Base-by-base conservation (phyloP, 1,284 basidiomycete genomes). In the Tremellales sp. region DNA sequence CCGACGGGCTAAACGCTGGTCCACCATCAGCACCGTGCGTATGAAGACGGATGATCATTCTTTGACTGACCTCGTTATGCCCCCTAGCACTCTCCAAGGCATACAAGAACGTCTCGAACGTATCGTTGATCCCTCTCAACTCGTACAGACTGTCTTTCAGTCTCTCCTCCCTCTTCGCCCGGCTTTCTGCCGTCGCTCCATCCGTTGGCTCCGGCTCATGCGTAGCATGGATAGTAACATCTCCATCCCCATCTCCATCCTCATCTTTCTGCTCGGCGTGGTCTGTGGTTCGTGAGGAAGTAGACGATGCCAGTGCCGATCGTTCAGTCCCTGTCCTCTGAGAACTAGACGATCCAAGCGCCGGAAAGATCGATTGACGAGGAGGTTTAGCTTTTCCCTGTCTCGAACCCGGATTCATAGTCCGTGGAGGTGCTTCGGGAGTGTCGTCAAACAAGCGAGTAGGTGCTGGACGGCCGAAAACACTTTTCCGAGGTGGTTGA, bases 101-200 rank as follows among this genome's bases (percentile, higher is more conserved):
- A 3, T 46, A 51, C n/a, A 72, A 43, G 26, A 73, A 69, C 41
- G 60, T 60, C 4, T 72, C 69, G 55, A 75, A 73, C 12, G 70
- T 67, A 31, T 65, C 58, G 49, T 74, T 74, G 60, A 75, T 70
- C 58, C 60, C 54, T 19, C 61, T 51, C 46, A 75, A 51, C 55
- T 74, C 71, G 41, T 64, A 69, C 21, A 75, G 52, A 11, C 64
- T 62, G 31, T 64, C 69, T n/a, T 64, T 46, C 24, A 75, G 57
- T 31, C 55, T 55, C 13, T 62, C 60, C 10, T 68, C 65, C 40
- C 61, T 53, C 24, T 56, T 56, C n/a, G 17, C 50, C 2, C 35
- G 37, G 23, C 24, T 44, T 40, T 33, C 45, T 15, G 15, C 31
- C 26, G 31, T 45, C 26, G 8, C 21, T 29, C 5, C 22, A 15